These are phyloP conservation scores for Dittrichia graveolens DNA, from an alignment of 129 eudicot genomes.

Conservation along the genomic window DNA sequence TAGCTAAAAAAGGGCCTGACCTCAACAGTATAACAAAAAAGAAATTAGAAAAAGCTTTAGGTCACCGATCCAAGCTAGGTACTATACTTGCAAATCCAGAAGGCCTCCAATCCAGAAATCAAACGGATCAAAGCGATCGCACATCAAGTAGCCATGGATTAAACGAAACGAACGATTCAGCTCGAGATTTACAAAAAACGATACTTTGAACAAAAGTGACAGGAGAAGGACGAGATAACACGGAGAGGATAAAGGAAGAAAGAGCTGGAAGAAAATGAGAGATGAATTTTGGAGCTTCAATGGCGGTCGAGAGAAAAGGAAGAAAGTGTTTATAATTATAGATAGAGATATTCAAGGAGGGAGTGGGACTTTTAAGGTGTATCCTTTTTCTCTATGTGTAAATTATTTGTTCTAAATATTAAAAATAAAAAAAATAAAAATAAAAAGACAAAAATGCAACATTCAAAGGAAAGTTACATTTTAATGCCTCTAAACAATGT, in stretches of 20 bases:
- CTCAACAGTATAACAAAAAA: conserved; percentile 22
- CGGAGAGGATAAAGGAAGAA: too few species aligned
- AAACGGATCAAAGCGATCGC: conserved; percentile 17
- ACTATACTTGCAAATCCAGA: conserved; percentile 2
- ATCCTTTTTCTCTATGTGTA: conserved; percentile 11
- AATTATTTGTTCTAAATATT: conserved; percentile 28
- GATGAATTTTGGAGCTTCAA: conserved; percentile 21
- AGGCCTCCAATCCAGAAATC: conserved; percentile 1
- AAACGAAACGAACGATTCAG: conserved; percentile 10
- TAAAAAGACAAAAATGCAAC: conserved; percentile 34
- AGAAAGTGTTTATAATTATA: conserved; percentile 27
- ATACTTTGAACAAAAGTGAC: conserved; percentile 11
- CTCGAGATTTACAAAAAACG: conserved; percentile 4
- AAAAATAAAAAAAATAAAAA: conserved; percentile 23
- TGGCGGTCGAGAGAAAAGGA: conserved; percentile 28
- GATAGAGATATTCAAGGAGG: conserved; percentile 7
- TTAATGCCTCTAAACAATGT: conserved; percentile 20
- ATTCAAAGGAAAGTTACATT: conserved; percentile 14
- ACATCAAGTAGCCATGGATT: conserved; percentile 23
- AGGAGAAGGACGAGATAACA: not conserved
- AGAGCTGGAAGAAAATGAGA: conserved; percentile 2
- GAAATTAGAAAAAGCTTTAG: not conserved
- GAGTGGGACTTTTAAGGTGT: conserved; percentile 24
- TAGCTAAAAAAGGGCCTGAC: conserved; percentile 10
- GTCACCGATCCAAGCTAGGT: conserved; percentile 28